Evolutionary conservation across 495 filamentous ascomycete genomes (phyloP), one percentile per base, ranked within the genome.

Genomic region (Xylaria flabelliformis): DNA sequence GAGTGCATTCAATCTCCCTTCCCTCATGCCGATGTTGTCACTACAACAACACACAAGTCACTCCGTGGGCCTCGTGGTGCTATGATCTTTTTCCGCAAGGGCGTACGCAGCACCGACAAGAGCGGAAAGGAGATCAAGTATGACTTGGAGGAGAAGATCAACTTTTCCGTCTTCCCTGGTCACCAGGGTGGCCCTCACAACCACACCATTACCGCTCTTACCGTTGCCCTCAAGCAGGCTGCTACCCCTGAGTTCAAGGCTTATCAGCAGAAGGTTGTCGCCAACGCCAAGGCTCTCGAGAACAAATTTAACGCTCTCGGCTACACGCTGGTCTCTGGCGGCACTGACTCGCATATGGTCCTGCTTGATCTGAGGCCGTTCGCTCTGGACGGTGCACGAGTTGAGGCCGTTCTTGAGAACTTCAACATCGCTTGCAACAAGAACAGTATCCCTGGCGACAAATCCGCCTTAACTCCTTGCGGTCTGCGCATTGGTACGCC

Each of bases 61-160:
- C 93, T 99, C 77, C 94, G 97, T 86, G 97, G 97, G 66, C 97
- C 97, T 67, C 92, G 97, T 84, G 97, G 97, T 80, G 97, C 97
- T 80, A 99, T 99, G 97, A 99, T 99, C 85, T 99, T 99, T 89
- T 99, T 94, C 90, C 93, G 97, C 79, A 97, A 95, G 85, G 97
- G 97, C 78, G 92, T 98, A 65, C 90, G 95, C 76, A 92, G 90
- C 79, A 90, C 90, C 58, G 93, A 98, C 80, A 98, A 98, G 90
- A 88, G 89, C 67, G 93, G 93, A 76, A 96, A 98, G 87, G 90
- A 98, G 83, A 90, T 89, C 74, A 79, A 94, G 78, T 99, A 98
- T 79, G 94, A 99, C 80, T 90, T 99, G 48, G 97, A 98, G 87
- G 86, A 88, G 69, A 94, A 94, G 58, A 99, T 99, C 85, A 99